Percentiles rank a stretch among this genome's conserved stretches.
These are phyloP conservation scores for Pythium phragmitis DNA, from an alignment of 352 stramenopile genomes.

Conservation along the genomic window DNA sequence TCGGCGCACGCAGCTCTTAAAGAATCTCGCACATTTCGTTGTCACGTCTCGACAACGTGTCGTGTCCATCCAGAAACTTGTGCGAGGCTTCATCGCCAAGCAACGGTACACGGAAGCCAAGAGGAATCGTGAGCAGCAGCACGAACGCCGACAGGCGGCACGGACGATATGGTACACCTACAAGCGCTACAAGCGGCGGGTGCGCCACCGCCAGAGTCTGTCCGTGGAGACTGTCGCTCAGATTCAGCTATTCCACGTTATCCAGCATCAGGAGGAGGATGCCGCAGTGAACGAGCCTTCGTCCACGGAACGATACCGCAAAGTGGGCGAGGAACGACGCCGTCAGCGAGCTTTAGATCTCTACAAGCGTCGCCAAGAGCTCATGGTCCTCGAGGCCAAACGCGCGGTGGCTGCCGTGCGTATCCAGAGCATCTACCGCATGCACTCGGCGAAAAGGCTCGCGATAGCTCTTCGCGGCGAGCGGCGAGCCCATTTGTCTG, in stretches of 20 bases:
- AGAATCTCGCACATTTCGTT: conserved; percentile 39
- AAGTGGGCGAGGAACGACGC: conserved; percentile 47
- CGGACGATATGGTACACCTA: conserved; percentile 45
- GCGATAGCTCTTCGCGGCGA: conserved; percentile 36
- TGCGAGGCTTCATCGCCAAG: conserved; percentile 48
- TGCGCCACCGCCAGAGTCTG: conserved; percentile 47
- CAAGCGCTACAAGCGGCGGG: conserved; percentile 42
- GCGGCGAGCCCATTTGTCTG: conserved; percentile 50
- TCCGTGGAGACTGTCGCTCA: conserved; percentile 59
- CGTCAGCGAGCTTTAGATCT: conserved; percentile 54
- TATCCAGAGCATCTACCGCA: conserved; percentile 53
- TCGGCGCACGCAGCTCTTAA: conserved; percentile 32
- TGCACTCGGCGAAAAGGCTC: conserved; percentile 38
- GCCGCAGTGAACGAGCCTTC: conserved; percentile 10
- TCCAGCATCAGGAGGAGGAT: conserved; percentile 41
- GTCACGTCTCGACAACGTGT: conserved; percentile 29
- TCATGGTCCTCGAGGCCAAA: conserved; percentile 46
- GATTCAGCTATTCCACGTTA: conserved; percentile 43
- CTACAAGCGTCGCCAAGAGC: conserved; percentile 51
- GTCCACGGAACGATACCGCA: conserved; percentile 41
- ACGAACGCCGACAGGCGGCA: conserved; percentile 24
- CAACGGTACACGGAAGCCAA: conserved; percentile 25
- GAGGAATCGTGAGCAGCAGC: conserved; percentile 21
- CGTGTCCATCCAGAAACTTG: conserved; percentile 55
- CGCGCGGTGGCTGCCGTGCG: conserved; percentile 36